Percentiles rank a stretch among this genome's conserved stretches.
Evolutionary conservation across 2,329 filamentous ascomycete genomes (phyloP).

Genomic region (Stylonectria norvegica): DNA sequence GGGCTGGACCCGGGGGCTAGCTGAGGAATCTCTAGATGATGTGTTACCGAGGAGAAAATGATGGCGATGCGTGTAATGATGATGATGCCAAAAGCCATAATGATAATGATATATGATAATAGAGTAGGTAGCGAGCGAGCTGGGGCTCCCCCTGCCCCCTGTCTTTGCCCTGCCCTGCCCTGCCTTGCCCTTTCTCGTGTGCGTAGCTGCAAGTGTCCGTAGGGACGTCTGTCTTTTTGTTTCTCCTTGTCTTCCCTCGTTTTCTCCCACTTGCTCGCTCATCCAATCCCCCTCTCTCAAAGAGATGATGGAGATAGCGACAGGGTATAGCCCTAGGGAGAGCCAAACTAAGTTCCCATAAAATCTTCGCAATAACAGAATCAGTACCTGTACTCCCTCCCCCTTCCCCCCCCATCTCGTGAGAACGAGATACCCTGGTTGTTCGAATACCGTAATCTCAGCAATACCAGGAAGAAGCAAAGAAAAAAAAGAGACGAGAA

Average conservation of each 20-base stretch:
- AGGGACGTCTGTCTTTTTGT: neutral
- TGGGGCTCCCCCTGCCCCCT: neutral
- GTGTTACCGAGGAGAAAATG: neutral
- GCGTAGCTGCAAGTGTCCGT: neutral
- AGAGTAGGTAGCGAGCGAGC: neutral
- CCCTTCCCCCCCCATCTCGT: neutral
- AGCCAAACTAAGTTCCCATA: neutral
- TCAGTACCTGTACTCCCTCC: neutral
- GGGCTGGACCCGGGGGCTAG: no score
- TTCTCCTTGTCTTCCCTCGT: neutral
- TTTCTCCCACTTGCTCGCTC: conserved; percentile 6
- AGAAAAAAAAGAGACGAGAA: neutral
- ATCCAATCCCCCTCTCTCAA: neutral
- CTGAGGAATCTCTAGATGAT: no score
- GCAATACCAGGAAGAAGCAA: conserved; percentile 1
- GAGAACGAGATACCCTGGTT: neutral
- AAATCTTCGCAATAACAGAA: neutral
- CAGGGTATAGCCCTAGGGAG: neutral
- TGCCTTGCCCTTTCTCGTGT: neutral
- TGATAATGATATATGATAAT: neutral
- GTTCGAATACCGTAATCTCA: no score
- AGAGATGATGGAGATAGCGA: neutral
- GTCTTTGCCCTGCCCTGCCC: no score
- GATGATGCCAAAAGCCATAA: neutral
- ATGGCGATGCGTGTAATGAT: neutral